These are phyloP conservation scores for Wallacemonas collosoma DNA, from an alignment of 208 protist genomes.

Conservation along the genomic window DNA sequence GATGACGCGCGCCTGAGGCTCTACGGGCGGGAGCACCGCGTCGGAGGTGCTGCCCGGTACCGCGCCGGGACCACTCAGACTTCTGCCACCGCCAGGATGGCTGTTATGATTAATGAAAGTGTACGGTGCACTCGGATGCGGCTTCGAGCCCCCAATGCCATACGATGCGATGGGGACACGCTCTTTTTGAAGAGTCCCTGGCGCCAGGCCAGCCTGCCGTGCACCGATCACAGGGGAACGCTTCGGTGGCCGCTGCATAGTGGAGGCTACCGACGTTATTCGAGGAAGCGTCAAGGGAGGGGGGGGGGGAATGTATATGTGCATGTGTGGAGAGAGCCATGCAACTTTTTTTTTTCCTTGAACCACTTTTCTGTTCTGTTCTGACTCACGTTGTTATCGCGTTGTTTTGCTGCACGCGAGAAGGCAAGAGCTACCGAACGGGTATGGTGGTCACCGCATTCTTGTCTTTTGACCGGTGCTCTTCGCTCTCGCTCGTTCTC, in stretches of 20 bases:
- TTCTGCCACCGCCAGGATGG: neutral
- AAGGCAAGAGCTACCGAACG: too few relatives aligned
- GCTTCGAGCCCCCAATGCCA: neutral
- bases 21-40: neutral
- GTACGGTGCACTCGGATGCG: conserved; percentile 11
- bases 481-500: too few relatives aligned
- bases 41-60: neutral
- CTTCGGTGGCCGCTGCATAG: conserved; percentile 17
- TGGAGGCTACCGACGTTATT: too few relatives aligned
- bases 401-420: too few relatives aligned
- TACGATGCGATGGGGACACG: conserved; percentile 17
- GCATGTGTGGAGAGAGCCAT: too few relatives aligned
- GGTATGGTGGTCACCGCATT: too few relatives aligned
- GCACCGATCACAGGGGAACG: neutral
- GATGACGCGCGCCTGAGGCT: conserved; percentile 29
- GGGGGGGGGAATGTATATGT: neutral
- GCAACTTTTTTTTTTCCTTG: too few relatives aligned
- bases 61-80: too few relatives aligned
- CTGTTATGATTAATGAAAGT: conserved; percentile 32
- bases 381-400: too few relatives aligned
- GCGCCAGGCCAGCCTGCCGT: neutral
- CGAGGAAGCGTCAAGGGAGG: neutral
- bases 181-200: conserved; percentile 2
- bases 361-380: too few relatives aligned
- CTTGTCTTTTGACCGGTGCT: too few relatives aligned